Base-by-base conservation (phyloP, 2,329 filamentous ascomycete genomes). In the Dothideomycetes sp. region DNA sequence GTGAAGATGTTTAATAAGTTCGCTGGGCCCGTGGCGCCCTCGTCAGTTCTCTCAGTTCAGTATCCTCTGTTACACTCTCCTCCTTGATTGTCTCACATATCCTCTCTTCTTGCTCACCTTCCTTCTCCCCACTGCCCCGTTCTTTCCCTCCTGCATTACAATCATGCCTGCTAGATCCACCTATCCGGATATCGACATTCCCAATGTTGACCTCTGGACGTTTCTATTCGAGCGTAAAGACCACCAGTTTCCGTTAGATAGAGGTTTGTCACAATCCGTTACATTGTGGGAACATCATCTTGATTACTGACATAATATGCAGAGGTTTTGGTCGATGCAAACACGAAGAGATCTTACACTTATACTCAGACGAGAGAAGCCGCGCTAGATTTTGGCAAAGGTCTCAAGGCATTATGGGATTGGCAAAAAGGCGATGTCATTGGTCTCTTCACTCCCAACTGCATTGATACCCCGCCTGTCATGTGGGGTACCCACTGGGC, bases 351-450 rank as follows among this genome's bases (percentile, higher is more conserved):
- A 16, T 63, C 66, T 24, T 86, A 94, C 61, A 93, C 79, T 34
- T 88, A 76, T 57, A 68, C 69, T 22, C 70, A 85, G 46, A 63
- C 84, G 41, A 79, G 75, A 51, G 66, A 68, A 45, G 68, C 75
- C 12, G 81, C 85, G 1, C 62, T 78, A 30, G 73, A 77, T n/a
- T 93, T 95, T 49, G 88, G 85, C 37, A 77, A 80, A 47, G 88
- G 84, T 1, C 70, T 96, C 15, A 79, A 78, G 53, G 74, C 80
- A 18, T 61, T 69, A 16, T 89, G 80, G 72, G 71, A 78, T 36
- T 94, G 87, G 82, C 70, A 78, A 50, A 87, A 82, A 55, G 83
- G 84, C 52, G 84, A 95, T 56, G 84, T 91, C 2, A 69, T 95
- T 16, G 82, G 74, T 9, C 69, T 94, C 39, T 94, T 81, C 66